Conservation (phyloP, 768 basidiomycete genomes). For the Termitomyces bulborhizus region DNA sequence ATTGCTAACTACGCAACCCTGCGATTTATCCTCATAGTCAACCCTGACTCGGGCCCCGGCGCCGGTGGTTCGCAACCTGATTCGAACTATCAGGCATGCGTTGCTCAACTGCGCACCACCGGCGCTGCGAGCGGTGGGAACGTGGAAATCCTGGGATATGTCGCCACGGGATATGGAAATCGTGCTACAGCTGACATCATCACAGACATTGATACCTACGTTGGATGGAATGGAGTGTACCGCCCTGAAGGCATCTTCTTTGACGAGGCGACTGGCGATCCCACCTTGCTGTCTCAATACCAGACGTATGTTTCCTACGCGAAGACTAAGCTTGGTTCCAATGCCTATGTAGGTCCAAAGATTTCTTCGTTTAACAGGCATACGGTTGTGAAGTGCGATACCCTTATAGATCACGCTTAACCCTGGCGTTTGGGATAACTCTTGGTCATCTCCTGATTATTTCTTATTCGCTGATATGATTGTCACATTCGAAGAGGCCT, state of each 20-base stretch:
- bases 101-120: constrained; percentile 13
- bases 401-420: too few species aligned
- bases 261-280: constrained; percentile 20
- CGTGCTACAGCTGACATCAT: constrained; percentile 17
- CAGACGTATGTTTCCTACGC: too few species aligned
- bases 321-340: too few species aligned
- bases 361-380: too few species aligned
- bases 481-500: too few species aligned
- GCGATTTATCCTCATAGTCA: constrained; percentile 22
- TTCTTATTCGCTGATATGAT: too few species aligned
- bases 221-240: constrained; percentile 10
- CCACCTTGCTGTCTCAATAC: constrained; percentile 17
- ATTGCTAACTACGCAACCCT: constrained; percentile 20
- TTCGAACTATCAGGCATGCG: constrained; percentile 23
- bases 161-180: constrained; percentile 18
- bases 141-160: constrained; percentile 27
- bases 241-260: constrained; percentile 28
- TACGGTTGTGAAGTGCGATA: too few species aligned
- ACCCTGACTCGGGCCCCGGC: constrained; percentile 23
- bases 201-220: constrained; percentile 24
- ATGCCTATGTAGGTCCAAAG: too few species aligned
- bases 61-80: constrained; percentile 20
- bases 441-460: too few species aligned
- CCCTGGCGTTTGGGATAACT: too few species aligned
- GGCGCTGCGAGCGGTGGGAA: constrained; percentile 14